Evolutionary conservation across 2,329 filamentous ascomycete species (phyloP).

Genomic region (Sclerotinia subarctica): DNA sequence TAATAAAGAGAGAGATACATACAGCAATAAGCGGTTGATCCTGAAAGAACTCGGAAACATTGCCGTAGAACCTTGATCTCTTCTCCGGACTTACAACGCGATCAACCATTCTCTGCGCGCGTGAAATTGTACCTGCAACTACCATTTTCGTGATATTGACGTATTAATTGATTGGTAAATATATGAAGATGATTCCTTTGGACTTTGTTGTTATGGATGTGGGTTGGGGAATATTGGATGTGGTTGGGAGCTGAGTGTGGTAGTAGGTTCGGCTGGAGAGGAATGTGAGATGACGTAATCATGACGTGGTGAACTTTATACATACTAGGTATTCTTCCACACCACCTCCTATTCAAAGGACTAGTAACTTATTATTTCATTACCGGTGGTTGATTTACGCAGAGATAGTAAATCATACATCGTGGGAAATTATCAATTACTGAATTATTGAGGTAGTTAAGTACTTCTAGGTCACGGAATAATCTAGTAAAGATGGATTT

Average conservation of each 20-base stretch:
- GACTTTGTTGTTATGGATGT: not conserved
- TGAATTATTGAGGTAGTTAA: too few relatives aligned
- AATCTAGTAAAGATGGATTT: too few relatives aligned
- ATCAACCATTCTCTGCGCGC: constrained; percentile 42
- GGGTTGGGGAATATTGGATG: not conserved
- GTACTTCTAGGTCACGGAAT: too few relatives aligned
- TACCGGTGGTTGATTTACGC: too few relatives aligned
- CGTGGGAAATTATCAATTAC: too few relatives aligned
- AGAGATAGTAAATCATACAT: too few relatives aligned
- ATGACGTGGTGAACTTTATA: not conserved
- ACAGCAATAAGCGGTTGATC: constrained; percentile 69
- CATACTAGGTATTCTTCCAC: not conserved
- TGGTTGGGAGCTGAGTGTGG: not conserved
- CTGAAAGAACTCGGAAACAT: constrained; percentile 53
- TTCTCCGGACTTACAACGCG: constrained; percentile 57
- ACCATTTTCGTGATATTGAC: not conserved
- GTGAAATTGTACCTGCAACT: constrained; percentile 23
- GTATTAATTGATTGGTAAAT: not conserved
- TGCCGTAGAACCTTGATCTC: constrained; percentile 55
- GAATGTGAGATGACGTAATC: constrained; percentile 7
- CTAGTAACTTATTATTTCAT: too few relatives aligned
- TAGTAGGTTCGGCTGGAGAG: not conserved
- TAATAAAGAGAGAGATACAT: constrained; percentile 38
- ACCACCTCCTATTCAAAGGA: too few relatives aligned
- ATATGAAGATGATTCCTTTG: not conserved